phyloP scores from a whole-genome alignment of 352 stramenopile species.

The Globisporangium paroecandrum region DNA sequence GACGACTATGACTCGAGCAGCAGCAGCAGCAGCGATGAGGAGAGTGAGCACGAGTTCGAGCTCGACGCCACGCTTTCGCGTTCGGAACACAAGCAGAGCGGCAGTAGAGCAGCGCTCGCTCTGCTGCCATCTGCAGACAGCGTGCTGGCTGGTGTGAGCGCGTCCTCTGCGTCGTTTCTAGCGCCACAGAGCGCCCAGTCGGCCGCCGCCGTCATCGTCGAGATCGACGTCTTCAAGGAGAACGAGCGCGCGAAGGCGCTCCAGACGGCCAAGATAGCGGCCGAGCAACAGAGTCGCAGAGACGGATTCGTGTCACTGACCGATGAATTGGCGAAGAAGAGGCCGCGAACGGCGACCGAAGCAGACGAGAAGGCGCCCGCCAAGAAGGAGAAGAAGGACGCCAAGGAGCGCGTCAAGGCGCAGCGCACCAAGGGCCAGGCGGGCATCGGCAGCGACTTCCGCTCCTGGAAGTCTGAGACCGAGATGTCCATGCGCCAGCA shows the following conservation, averaged over 20 bases:
- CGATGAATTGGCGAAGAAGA: background rate
- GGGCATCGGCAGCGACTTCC: constrained; percentile 76
- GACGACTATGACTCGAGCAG: constrained; percentile 34
- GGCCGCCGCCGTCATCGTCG: constrained; percentile 16
- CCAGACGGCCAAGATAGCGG: background rate
- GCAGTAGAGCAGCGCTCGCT: background rate
- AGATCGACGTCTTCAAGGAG: constrained; percentile 35
- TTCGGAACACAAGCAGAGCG: background rate
- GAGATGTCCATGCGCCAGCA: constrained; percentile 80
- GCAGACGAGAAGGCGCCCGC: background rate
- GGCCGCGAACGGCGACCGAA: background rate
- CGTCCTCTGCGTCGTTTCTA: constrained; percentile 37
- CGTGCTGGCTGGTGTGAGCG: constrained; percentile 34
- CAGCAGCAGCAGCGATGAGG: constrained; percentile 27
- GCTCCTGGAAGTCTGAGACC: constrained; percentile 70
- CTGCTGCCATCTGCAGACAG: constrained; percentile 41
- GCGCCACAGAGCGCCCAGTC: constrained; percentile 22
- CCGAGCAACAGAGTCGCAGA: background rate
- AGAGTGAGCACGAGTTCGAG: constrained; percentile 12
- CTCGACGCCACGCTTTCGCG: background rate
- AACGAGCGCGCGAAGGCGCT: constrained; percentile 13
- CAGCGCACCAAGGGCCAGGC: constrained; percentile 69
- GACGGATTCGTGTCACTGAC: background rate
- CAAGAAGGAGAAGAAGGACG: constrained; percentile 42
- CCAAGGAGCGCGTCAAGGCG: constrained; percentile 72